Conservation (phyloP, 148 eudicot species). For the Fagopyrum homotropicum region DNA sequence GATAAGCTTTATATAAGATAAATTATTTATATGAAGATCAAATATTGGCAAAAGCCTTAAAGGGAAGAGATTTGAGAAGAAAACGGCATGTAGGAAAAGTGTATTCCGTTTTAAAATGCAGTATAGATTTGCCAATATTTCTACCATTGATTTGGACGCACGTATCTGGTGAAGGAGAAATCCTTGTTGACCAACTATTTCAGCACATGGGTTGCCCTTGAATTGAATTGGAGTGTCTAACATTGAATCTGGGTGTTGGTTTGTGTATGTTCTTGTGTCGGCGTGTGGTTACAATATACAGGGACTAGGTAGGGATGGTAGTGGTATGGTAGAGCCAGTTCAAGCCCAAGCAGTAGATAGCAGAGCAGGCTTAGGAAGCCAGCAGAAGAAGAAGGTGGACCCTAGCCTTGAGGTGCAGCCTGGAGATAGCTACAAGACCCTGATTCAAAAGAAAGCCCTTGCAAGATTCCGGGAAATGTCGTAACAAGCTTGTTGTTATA, state of each 20-base stretch:
- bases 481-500: constrained; percentile 10
- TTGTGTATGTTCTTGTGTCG: constrained; percentile 26
- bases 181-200: constrained; percentile 17
- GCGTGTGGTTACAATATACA: constrained; percentile 28
- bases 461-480: constrained; percentile 81
- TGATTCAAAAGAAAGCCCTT: constrained; percentile 92
- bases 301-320: constrained; percentile 97
- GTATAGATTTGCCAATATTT: background rate
- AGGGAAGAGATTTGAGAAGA: too few relatives aligned
- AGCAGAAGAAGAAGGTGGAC: constrained; percentile 65
- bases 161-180: constrained; percentile 14
- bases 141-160: background rate
- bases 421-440: constrained; percentile 89
- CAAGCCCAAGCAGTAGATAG: constrained; percentile 71
- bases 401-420: constrained; percentile 87
- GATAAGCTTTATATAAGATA: too few relatives aligned
- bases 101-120: too few relatives aligned
- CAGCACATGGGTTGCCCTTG: background rate
- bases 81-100: too few relatives aligned
- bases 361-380: constrained; percentile 91
- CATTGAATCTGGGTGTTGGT: constrained; percentile 32
- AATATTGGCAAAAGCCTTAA: too few relatives aligned
- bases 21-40: too few relatives aligned
- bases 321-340: constrained; percentile 95
- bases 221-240: constrained; percentile 23